These are phyloP conservation scores for Hanseniaspora lindneri DNA, from an alignment of 805 yeast genomes.

Conservation along the genomic window DNA sequence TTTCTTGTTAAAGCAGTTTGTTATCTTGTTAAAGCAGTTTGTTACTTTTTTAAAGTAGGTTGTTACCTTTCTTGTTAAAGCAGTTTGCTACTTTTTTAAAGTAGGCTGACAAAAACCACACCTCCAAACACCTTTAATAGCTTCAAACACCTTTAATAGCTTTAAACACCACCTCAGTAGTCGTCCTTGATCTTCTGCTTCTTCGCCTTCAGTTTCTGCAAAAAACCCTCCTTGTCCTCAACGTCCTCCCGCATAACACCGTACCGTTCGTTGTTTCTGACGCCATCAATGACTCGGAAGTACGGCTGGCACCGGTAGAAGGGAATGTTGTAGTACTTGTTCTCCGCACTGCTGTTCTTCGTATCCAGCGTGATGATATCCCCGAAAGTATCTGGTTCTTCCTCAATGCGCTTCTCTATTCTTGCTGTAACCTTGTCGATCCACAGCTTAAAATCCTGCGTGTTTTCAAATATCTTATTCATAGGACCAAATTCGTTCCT, in stretches of 20 bases:
- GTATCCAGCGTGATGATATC: constrained; percentile 7
- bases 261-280: constrained; percentile 37
- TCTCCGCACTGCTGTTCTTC: constrained; percentile 7
- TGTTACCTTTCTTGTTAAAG: too few relatives aligned
- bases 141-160: not conserved
- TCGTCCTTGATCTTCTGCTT: constrained; percentile 15
- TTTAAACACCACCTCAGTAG: not conserved
- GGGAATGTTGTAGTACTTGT: constrained; percentile 59
- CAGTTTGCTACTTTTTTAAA: too few relatives aligned
- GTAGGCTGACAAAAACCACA: too few relatives aligned
- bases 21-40: too few relatives aligned
- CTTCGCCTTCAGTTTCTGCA: constrained; percentile 8
- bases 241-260: constrained; percentile 23
- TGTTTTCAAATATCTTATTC: constrained; percentile 19
- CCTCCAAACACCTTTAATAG: not conserved
- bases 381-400: constrained; percentile 41
- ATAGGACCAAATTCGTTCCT: constrained; percentile 53
- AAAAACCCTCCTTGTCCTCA: constrained; percentile 17
- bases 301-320: constrained; percentile 96
- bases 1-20: too few relatives aligned
- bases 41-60: too few relatives aligned
- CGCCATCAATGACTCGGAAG: constrained; percentile 81
- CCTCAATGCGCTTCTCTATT: constrained; percentile 49
- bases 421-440: constrained; percentile 55
- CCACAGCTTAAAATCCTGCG: constrained; percentile 40